Evolutionary conservation across 176 grass and related monocot genomes (phyloP).

Genomic region (Thalia dealbata): DNA sequence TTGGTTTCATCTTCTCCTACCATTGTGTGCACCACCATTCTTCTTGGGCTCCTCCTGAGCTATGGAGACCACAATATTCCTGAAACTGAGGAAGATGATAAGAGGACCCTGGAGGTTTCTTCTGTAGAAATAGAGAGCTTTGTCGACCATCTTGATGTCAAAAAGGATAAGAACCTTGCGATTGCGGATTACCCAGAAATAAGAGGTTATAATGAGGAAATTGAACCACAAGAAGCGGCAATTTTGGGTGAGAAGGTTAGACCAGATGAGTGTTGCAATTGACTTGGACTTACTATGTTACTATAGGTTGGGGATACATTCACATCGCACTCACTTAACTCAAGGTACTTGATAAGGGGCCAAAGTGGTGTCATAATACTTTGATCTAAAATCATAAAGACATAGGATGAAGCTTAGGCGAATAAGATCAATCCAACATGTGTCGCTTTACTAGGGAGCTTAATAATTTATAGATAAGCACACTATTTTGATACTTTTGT

Average conservation of each 20-base stretch:
- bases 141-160: not conserved
- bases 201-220: conserved; percentile 12
- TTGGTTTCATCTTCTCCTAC: conserved; percentile 27
- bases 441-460: too few relatives aligned
- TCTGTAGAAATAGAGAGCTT: conserved; percentile 11
- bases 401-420: too few relatives aligned
- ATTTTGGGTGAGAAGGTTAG: conserved; percentile 1
- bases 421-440: too few relatives aligned
- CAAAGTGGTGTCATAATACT: too few relatives aligned
- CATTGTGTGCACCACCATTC: conserved; percentile 41
- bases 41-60: conserved; percentile 47
- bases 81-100: conserved; percentile 16
- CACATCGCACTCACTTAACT: too few relatives aligned
- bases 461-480: too few relatives aligned
- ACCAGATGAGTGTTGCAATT: conserved; percentile 13
- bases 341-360: too few relatives aligned
- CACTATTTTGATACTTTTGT: too few relatives aligned
- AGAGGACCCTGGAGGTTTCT: not conserved
- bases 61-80: conserved; percentile 33
- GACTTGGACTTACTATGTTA: too few relatives aligned
- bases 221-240: not conserved
- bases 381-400: too few relatives aligned
- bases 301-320: too few relatives aligned
- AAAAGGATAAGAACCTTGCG: conserved; percentile 14
- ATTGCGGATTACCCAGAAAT: not conserved